Base-by-base conservation (phyloP, 73 alveolate species). In the Paramecium sonneborni region DNA sequence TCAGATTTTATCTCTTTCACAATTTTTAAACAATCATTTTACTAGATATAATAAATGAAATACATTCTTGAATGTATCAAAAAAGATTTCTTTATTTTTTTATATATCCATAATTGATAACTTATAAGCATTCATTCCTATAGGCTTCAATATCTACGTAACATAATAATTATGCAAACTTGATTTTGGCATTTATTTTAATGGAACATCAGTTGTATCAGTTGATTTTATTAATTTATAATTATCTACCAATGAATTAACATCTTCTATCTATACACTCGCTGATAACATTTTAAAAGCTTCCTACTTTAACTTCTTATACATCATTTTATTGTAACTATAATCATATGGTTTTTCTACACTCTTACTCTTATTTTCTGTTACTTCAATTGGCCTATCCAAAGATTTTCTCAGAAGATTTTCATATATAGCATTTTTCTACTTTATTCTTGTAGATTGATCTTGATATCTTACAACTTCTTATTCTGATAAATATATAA, bases 221-320 rank as follows among this genome's bases (percentile, higher is more conserved):
- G 84, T 62, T 62, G 84, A 62, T 62, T 62, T 62, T 1, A 30
- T 24, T 62, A 62, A 62, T 62, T 62, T 62, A 62, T 62, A 62
- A 62, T 62, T 62, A 32, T 62, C 84, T 5, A 62, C 84, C 26
- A 12, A 30, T 6, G 84, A 8, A 32, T 62, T 62, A 2, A 44
- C 84, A 62, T 62, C 84, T 26, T 62, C 39, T 26, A 62, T 62
- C 10, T 62, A 20, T 26, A 62, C 84, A 62, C 84, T 62, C 20
- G 84, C 12, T 11, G 84, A 30, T 62, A 62, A 9, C 39, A 30
- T 32, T 30, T 62, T 62, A 62, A 62, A 62, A 11, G 84, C 84
- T 15, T 26, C 21, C 12, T 26, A 30, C 84, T 62, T 26, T 62
- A 26, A 30, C 14, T 62, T 62, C 39, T 10, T 26, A 62, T 62